phyloP scores from a whole-genome alignment of 805 yeast species.

The Tetrapisispora pingtungensis region DNA sequence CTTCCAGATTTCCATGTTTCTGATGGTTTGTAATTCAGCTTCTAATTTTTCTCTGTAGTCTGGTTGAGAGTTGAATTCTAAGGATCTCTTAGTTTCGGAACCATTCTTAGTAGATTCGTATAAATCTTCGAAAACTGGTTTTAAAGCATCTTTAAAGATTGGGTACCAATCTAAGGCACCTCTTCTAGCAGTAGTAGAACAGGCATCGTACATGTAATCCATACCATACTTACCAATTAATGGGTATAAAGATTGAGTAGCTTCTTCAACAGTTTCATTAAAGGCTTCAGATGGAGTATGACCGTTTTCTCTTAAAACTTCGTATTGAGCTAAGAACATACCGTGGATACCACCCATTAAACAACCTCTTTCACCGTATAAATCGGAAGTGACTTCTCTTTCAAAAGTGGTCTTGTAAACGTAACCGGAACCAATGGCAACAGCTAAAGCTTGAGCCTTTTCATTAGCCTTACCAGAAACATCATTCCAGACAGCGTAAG shows the following conservation, averaged over 20 bases:
- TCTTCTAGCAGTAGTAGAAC: constrained; percentile 99
- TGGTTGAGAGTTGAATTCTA: constrained; percentile 95
- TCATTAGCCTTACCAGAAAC: constrained; percentile 98
- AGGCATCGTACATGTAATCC: constrained; percentile 99
- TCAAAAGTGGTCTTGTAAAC: constrained; percentile 99
- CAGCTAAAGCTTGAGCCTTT: constrained; percentile 96
- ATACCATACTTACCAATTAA: constrained; percentile 98
- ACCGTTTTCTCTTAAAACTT: constrained; percentile 98
- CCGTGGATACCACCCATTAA: constrained; percentile 99
- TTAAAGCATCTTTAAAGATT: constrained; percentile 94
- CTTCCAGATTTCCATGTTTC: constrained; percentile 98
- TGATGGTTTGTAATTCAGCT: constrained; percentile 83
- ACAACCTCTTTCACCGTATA: constrained; percentile 99
- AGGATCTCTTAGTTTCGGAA: constrained; percentile 93
- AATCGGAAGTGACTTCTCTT: constrained; percentile 97
- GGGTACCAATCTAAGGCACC: constrained; percentile 99
- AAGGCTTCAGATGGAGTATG: constrained; percentile 99
- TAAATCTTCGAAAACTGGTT: constrained; percentile 95
- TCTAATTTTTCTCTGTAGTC: constrained; percentile 97
- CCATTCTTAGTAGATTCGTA: constrained; percentile 94
- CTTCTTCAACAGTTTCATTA: constrained; percentile 99
- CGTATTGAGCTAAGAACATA: constrained; percentile 99
- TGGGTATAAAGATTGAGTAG: constrained; percentile 98
- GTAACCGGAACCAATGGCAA: constrained; percentile 99
- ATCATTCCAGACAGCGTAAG: constrained; percentile 99